Base-by-base conservation (phyloP, 2,329 filamentous ascomycete genomes). In the Metarhizium guizhouense region DNA sequence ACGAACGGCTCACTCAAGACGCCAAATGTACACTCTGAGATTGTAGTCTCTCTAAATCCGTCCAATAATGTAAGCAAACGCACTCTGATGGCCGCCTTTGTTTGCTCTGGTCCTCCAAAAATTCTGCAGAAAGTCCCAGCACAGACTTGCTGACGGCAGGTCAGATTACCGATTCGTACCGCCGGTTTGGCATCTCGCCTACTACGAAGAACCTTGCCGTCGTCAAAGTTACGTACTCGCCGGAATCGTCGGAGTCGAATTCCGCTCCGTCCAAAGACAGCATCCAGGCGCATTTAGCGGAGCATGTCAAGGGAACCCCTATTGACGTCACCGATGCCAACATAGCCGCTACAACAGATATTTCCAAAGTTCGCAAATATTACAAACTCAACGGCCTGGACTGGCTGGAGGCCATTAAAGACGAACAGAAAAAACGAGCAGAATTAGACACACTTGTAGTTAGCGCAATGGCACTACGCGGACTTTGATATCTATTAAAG, bases 161-260 rank as follows among this genome's bases (percentile, higher is more conserved):
- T 6, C 53, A 95, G 90, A 97, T 99, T 65, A 83, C 90, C 53
- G 92, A 96, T 63, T 86, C 91, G 0, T 97, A 97, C 72, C 86
- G 90, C 36, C 86, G 87, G 54, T 96, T 94, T 66, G 94, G 94
- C 51, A 85, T 97, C 56, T 76, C 81, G 0, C 82, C 89, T 13
- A 74, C 77, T 11, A 94, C 87, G 2, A 85, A 79, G 48, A 72
- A 85, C 62, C 72, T 99, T n/a, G 74, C 96, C 3, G 84, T 89
- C 6, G 78, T 96, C 65, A 97, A 96, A 68, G 78, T 97, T 29
- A 79, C 85, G 10, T 76, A 79, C 16, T 74, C 76, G 0, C 70
- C 74, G 50, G 64, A 66, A 2, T 68, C 71, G 0, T 70, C 74
- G 50, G 64, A 66, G 2, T 68, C 71, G 38, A 70, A 75, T 50